These are phyloP conservation scores for Petrea volubilis DNA, from an alignment of 257 asterid genomes.

Conservation along the genomic window DNA sequence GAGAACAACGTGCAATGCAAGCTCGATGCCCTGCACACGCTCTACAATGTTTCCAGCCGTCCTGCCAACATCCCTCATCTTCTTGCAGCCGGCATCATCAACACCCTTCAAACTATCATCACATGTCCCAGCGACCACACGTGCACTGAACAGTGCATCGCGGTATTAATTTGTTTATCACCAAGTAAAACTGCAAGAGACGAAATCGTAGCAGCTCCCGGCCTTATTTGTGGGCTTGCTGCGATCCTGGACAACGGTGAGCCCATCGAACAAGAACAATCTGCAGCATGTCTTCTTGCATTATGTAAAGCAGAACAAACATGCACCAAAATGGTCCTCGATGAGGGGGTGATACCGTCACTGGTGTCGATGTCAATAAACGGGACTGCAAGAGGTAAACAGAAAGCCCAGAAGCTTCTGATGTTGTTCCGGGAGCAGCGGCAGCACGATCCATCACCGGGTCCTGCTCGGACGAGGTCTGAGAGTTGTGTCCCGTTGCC, in stretches of 20 bases:
- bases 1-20: constrained; percentile 59
- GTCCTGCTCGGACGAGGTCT: constrained; percentile 22
- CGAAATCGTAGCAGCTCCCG: constrained; percentile 51
- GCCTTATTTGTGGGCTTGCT: constrained; percentile 62
- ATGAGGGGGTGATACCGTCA: constrained; percentile 96
- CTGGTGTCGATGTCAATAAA: constrained; percentile 86
- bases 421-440: constrained; percentile 91
- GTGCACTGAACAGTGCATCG: constrained; percentile 82
- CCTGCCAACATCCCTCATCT: constrained; percentile 73
- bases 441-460: constrained; percentile 71
- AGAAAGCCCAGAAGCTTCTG: constrained; percentile 94
- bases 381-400: constrained; percentile 89
- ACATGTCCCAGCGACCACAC: constrained; percentile 48
- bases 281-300: constrained; percentile 75
- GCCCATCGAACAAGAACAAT: constrained; percentile 87
- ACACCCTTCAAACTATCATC: constrained; percentile 59
- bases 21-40: constrained; percentile 92
- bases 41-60: constrained; percentile 74
- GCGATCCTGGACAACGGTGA: constrained; percentile 70
- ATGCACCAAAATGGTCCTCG: constrained; percentile 90
- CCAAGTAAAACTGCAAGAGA: constrained; percentile 64
- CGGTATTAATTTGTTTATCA: constrained; percentile 72
- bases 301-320: constrained; percentile 69
- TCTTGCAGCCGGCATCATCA: constrained; percentile 65
- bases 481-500: constrained; percentile 51